Percentiles rank a stretch among this genome's conserved stretches.
Conservation (phyloP, 2,329 filamentous ascomycete species). For the Neofusicoccum sp. region DNA sequence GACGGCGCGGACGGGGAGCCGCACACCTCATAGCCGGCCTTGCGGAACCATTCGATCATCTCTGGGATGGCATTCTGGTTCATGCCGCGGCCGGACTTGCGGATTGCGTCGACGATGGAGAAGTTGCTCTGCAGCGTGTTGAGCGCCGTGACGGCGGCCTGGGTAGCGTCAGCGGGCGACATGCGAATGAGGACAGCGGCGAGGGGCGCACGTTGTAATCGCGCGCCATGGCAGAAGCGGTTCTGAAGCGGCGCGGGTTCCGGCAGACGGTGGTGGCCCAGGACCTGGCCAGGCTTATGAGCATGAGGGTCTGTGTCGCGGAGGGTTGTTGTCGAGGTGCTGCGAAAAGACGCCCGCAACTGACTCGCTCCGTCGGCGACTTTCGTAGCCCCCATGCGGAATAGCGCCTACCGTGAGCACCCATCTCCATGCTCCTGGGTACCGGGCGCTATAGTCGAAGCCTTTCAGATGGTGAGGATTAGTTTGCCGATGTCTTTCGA, state of each 20-base stretch:
- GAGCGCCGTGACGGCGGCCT: slow-evolving; percentile 71
- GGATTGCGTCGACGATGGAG: slow-evolving; percentile 71
- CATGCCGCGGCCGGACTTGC: slow-evolving; percentile 69
- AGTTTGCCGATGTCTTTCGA: too few species aligned
- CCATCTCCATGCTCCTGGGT: too few species aligned
- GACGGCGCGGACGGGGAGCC: slow-evolving; percentile 22
- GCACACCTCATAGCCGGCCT: slow-evolving; percentile 71
- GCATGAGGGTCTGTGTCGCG: slow-evolving; percentile 9
- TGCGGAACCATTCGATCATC: slow-evolving; percentile 73
- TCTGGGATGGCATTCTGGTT: slow-evolving; percentile 78
- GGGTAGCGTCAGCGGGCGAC: slow-evolving; percentile 13
- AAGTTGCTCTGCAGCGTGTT: slow-evolving; percentile 79
- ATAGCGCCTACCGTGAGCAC: not conserved
- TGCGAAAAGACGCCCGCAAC: slow-evolving; percentile 1
- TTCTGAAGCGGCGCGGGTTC: slow-evolving; percentile 3
- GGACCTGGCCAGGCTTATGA: slow-evolving; percentile 10
- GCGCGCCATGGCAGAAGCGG: slow-evolving; percentile 18
- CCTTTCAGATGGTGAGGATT: too few species aligned
- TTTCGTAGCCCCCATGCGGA: not conserved
- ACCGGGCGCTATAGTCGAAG: too few species aligned
- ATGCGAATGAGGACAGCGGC: not conserved
- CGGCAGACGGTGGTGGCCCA: slow-evolving; percentile 3
- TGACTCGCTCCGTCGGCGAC: slow-evolving; percentile 11
- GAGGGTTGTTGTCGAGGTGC: not conserved
- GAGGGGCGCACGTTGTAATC: slow-evolving; percentile 21